Percentiles rank a stretch among this genome's conserved stretches.
phyloP scores from a whole-genome alignment of 1,284 basidiomycete species.

The Puccinia sorghi region DNA sequence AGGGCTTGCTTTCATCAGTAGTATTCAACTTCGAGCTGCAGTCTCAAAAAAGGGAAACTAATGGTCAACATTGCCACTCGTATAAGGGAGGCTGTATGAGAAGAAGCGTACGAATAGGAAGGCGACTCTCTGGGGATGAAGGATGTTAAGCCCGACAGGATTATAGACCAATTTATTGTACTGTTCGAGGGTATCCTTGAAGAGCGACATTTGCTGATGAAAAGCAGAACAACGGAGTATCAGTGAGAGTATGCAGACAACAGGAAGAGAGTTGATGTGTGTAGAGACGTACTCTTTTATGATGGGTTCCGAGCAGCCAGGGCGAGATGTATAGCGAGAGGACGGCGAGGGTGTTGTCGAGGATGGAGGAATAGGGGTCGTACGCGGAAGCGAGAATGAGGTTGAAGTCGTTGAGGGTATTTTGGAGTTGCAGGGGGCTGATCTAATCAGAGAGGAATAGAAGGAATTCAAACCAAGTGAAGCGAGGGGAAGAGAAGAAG shows the following conservation, averaged over 20 bases:
- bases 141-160: constrained; percentile 74
- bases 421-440: constrained; percentile 76
- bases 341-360: constrained; percentile 71
- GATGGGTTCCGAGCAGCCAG: constrained; percentile 68
- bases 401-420: constrained; percentile 79
- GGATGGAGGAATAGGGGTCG: constrained; percentile 66
- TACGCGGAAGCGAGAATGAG: constrained; percentile 76
- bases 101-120: constrained; percentile 71
- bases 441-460: constrained; percentile 62
- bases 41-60: not conserved
- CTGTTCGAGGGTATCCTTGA: constrained; percentile 66
- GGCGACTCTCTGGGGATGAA: constrained; percentile 75
- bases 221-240: not conserved
- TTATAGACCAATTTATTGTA: constrained; percentile 72
- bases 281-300: constrained; percentile 66
- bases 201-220: constrained; percentile 72
- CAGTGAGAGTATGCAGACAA: not conserved
- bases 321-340: constrained; percentile 73
- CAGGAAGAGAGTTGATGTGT: not conserved
- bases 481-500: not conserved
- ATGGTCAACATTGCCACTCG: not conserved
- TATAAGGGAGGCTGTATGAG: not conserved
- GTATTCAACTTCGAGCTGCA: constrained; percentile 40
- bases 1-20: too few species aligned
- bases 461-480: constrained; percentile 49